Percentiles rank a stretch among this genome's conserved stretches.
phyloP scores from a whole-genome alignment of 176 grass and related monocot species.

The Oryza glumipatula region DNA sequence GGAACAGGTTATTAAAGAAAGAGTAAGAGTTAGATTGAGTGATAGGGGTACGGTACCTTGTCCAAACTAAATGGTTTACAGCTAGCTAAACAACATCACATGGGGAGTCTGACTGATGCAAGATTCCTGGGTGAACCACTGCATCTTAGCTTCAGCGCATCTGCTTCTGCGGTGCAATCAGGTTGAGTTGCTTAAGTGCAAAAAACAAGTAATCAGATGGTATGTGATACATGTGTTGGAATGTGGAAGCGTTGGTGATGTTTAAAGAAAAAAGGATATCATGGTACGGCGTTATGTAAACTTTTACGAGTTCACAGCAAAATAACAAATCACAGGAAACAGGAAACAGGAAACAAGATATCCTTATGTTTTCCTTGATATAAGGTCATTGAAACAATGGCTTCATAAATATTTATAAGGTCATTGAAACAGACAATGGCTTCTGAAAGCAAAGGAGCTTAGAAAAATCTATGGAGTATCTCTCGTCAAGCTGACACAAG shows the following conservation, averaged over 20 bases:
- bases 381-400: neutral
- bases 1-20: neutral
- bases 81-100: conserved; percentile 22
- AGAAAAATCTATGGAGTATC: neutral
- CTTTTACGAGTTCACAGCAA: neutral
- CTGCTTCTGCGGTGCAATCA: neutral
- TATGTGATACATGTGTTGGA: neutral
- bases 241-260: neutral
- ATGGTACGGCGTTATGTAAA: neutral
- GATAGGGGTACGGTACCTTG: neutral
- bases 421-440: neutral
- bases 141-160: conserved; percentile 6
- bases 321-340: neutral
- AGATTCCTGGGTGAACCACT: conserved; percentile 16
- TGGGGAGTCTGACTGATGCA: conserved; percentile 31
- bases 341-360: neutral
- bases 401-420: too few relatives aligned
- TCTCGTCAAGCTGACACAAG: conserved; percentile 4
- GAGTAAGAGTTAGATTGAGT: neutral
- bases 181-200: neutral
- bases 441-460: conserved; percentile 3
- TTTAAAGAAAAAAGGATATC: neutral
- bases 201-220: neutral
- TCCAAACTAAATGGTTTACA: conserved; percentile 4
- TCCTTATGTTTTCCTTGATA: neutral